Evolutionary conservation across 2,329 filamentous ascomycete genomes (phyloP), one percentile per base, ranked within the genome.

Genomic region (Curvularia verruculosa): DNA sequence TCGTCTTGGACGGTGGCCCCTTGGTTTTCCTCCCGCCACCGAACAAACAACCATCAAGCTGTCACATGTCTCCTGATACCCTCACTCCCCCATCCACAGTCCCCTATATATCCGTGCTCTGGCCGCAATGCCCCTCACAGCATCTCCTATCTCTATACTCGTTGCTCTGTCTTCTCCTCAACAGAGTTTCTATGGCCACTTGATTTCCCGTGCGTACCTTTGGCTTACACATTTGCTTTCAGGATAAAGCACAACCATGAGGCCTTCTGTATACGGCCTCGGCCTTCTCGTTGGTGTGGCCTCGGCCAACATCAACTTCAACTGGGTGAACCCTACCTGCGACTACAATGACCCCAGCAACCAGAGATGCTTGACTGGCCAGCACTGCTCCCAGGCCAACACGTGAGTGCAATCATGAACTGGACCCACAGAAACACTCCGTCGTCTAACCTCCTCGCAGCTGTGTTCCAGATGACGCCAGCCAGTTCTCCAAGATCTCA

Each of bases 251-350:
- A 37, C 8, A 48, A 66, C 24, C 24, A 76, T 76, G 74, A 74
- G 60, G 66, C 53, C 68, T 36, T 54, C 71, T 18, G 53, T 73
- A 31, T 46, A 74, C 53, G 64, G 66, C 43, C 56, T 73, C 53
- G 69, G 66, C 64, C 69, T 65, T 48, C 65, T 79, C 54, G 75
- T 71, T 51, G 73, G 73, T 49, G 59, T 77, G 15, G 70, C 73
- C 19, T 70, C 71, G 5, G 81, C 80, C 52, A 83, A 83, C 66
- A 83, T 83, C 68, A 77, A 79, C 58, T 82, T 83, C 68, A 68
- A 71, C 36, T 78, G 78, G 72, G 78, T 81, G 8, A 75, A 80
- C 47, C 77, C 82, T 21, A 75, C 57, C 3, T 83, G 81, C 68
- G 67, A 78, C 50, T 63, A 65, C 53, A 59, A 55, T 24, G 31